phyloP scores from a whole-genome alignment of 2,329 filamentous ascomycete species.

The Pseudocercospora eumusae region DNA sequence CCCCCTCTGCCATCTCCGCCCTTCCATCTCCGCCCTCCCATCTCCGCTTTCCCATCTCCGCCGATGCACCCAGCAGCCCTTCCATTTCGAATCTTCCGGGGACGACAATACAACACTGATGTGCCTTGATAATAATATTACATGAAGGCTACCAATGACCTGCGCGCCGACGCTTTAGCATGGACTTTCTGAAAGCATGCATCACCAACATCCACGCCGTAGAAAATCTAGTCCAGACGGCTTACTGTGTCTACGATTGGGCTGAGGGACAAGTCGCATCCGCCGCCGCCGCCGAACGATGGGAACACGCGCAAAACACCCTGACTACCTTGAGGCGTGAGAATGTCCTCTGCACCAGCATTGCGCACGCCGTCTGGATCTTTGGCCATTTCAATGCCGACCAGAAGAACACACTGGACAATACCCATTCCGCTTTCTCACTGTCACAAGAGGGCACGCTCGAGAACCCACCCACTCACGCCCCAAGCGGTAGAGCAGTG shows the following conservation, averaged over 20 bases:
- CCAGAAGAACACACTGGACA: conserved; percentile 5
- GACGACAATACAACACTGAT: conserved; percentile 27
- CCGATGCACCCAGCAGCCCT: conserved; percentile 13
- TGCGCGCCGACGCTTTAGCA: conserved; percentile 21
- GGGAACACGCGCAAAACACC: conserved; percentile 13
- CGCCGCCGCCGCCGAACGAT: not conserved
- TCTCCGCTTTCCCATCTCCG: not conserved
- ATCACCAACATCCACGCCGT: conserved; percentile 39
- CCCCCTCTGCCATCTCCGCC: not conserved
- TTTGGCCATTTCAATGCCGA: conserved; percentile 20
- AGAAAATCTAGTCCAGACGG: conserved; percentile 21
- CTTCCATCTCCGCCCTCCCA: not conserved
- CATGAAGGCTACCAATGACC: conserved; percentile 11
- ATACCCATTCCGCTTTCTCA: conserved; percentile 2
- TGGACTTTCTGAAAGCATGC: conserved; percentile 42
- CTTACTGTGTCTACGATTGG: conserved; percentile 18
- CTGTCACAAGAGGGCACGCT: conserved; percentile 11
- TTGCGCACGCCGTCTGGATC: conserved; percentile 19
- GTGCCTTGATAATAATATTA: conserved; percentile 25
- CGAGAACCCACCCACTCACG: conserved; percentile 3
- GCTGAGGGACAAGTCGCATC: conserved; percentile 4
- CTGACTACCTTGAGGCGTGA: conserved; percentile 22
- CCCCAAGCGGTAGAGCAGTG: conserved; percentile 7
- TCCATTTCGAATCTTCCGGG: conserved; percentile 3
- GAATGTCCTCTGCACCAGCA: conserved; percentile 26